Evolutionary conservation across 2,329 filamentous ascomycete genomes (phyloP), one percentile per base, ranked within the genome.

Genomic region (Trichoderma citrinoviride): DNA sequence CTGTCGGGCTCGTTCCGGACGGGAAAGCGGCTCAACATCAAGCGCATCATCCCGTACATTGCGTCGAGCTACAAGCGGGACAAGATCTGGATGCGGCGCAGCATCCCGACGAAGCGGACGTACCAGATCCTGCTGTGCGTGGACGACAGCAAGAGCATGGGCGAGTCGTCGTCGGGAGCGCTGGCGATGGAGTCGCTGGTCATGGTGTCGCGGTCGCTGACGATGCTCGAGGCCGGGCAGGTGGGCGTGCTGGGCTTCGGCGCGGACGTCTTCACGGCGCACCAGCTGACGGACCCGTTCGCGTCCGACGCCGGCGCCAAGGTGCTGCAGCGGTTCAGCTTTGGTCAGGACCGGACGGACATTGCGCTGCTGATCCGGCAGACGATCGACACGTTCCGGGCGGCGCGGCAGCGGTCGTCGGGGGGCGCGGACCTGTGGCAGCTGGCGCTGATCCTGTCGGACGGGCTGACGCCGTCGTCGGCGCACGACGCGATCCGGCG

Each of bases 11-110:
- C 96, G 70, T 98, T 96, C 85, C 91, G 95, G 70, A 99, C 95
- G 0, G 95, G 95, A 68, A 99, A 99, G 77, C 90, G 95, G 0
- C 91, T 99, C 71, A 99, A 98, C 78, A 97, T 99, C 82, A 98
- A 98, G 79, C 92, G 94, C 71, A 99, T 99, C 78, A 99, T 99
- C 72, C 95, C 96, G 0, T 99, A 99, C 80, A 98, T 99, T 71
- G 95, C 96, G 1, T 98, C 93, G 0, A 90, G 91, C 74, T 99
- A 97, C 84, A 98, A 97, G 83, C 91, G 95, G 67, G 95, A 99
- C 85, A 99, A 99, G 83, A 99, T 99, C 78, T 99, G 95, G 95
- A 96, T 99, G 90, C 90, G 96, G 15, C 88, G 96, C 64, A 90
- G 87, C 40, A 88, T 97, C 56, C 96, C 96, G 1, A 94, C 90